Evolutionary conservation across 352 stramenopile genomes (phyloP).

Genomic region (Phytophthora litchii): DNA sequence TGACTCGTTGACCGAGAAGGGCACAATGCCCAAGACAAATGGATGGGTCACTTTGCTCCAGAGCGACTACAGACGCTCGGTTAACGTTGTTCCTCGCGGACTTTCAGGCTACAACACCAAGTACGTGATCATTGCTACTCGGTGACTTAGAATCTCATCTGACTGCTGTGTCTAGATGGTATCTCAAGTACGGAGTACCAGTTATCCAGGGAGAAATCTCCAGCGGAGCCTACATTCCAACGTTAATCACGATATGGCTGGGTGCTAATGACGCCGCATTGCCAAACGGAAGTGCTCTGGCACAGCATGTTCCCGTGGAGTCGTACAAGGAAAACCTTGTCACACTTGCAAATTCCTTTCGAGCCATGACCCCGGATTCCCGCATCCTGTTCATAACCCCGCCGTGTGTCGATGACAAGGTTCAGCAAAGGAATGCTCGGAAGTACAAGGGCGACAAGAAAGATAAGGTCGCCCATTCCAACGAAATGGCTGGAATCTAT

Average conservation of each 20-base stretch:
- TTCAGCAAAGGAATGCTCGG: slow-evolving; percentile 17
- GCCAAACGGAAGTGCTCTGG: slow-evolving; percentile 20
- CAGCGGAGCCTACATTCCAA: slow-evolving; percentile 24
- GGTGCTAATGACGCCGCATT: slow-evolving; percentile 65
- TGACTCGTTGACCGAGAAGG: slow-evolving; percentile 73
- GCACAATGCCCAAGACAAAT: slow-evolving; percentile 22
- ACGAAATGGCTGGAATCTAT: slow-evolving; percentile 47
- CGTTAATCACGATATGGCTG: slow-evolving; percentile 60
- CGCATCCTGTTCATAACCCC: slow-evolving; percentile 37
- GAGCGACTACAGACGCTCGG: slow-evolving; percentile 51
- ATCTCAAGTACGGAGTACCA: slow-evolving; percentile 35
- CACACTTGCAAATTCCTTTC: slow-evolving; percentile 27
- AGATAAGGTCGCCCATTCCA: slow-evolving; percentile 42
- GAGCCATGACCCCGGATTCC: slow-evolving; percentile 21
- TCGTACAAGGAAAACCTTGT: slow-evolving; percentile 51
- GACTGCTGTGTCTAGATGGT: slow-evolving; percentile 28
- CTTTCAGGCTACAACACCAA: slow-evolving; percentile 63
- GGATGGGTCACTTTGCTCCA: slow-evolving; percentile 58
- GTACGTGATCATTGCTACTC: background rate
- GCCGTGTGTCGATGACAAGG: slow-evolving; percentile 36
- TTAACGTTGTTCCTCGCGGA: slow-evolving; percentile 63
- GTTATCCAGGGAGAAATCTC: slow-evolving; percentile 37
- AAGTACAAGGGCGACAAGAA: slow-evolving; percentile 19
- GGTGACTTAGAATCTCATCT: background rate
- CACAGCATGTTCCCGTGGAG: slow-evolving; percentile 51